Percentiles rank a stretch among this genome's conserved stretches.
These are phyloP conservation scores for Erucastrum elatum DNA, from an alignment of 345 rosid species.

Conservation along the genomic window DNA sequence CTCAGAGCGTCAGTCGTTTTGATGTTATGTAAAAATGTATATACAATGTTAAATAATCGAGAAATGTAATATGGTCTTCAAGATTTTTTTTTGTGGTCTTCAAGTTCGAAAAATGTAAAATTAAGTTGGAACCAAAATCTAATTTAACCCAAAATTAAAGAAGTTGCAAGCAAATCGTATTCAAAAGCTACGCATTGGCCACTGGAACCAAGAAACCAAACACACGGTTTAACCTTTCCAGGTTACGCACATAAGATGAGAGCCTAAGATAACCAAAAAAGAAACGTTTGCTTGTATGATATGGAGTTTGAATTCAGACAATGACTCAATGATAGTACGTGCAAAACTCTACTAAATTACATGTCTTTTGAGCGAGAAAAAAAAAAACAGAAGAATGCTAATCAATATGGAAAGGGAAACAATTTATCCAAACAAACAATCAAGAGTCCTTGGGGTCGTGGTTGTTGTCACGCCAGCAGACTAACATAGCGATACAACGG, in stretches of 20 bases:
- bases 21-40: not conserved
- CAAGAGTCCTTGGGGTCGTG: slow-evolving; percentile 8
- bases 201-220: too few species aligned
- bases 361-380: not conserved
- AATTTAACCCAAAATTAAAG: too few species aligned
- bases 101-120: not conserved
- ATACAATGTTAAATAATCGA: not conserved
- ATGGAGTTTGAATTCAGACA: not conserved
- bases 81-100: not conserved
- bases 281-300: not conserved
- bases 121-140: not conserved
- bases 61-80: not conserved
- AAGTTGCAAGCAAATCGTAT: too few species aligned
- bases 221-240: too few species aligned
- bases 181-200: too few species aligned
- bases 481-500: slow-evolving; percentile 77
- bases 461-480: slow-evolving; percentile 63
- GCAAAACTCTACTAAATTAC: not conserved
- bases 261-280: not conserved
- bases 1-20: not conserved
- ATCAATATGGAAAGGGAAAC: not conserved
- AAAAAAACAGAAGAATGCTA: not conserved
- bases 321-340: not conserved
- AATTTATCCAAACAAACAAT: not conserved
- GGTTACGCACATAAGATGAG: not conserved